These are phyloP conservation scores for Crithidia brevicula DNA, from an alignment of 208 protist genomes.

Conservation along the genomic window DNA sequence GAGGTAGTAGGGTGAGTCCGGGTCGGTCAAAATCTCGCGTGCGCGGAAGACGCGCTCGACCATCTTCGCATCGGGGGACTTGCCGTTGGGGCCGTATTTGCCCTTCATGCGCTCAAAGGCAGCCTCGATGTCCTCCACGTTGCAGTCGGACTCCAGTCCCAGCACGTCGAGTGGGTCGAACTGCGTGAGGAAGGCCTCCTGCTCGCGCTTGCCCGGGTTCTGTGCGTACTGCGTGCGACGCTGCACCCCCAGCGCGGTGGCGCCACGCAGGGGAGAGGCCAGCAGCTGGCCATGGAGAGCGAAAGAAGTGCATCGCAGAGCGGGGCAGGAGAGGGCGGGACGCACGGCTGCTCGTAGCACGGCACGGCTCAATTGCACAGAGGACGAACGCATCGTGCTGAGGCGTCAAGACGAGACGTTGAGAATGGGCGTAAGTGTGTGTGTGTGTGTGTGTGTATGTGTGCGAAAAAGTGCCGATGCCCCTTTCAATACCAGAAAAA, in stretches of 20 bases:
- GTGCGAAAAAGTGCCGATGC: too few species aligned
- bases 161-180: conserved; percentile 84
- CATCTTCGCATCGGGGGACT: conserved; percentile 71
- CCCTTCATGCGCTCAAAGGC: conserved; percentile 62
- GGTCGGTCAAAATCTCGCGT: conserved; percentile 85
- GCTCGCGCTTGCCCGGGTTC: conserved; percentile 76
- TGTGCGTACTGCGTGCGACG: conserved; percentile 80
- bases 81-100: conserved; percentile 72
- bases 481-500: too few species aligned
- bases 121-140: conserved; percentile 76
- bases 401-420: too few species aligned
- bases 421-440: too few species aligned
- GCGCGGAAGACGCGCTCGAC: conserved; percentile 78
- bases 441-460: background rate
- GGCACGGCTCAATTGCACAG: background rate
- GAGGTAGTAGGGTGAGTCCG: conserved; percentile 81
- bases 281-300: conserved; percentile 14
- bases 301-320: conserved; percentile 11
- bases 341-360: background rate
- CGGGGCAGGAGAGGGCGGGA: conserved; percentile 1
- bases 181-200: conserved; percentile 87
- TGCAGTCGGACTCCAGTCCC: conserved; percentile 64
- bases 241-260: conserved; percentile 31
- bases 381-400: conserved; percentile 16
- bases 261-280: background rate